Evolutionary conservation across 371 early-diverging fungal species (phyloP), one percentile per base, ranked within the genome.

Genomic region (Choanephora cucurbitarum): DNA sequence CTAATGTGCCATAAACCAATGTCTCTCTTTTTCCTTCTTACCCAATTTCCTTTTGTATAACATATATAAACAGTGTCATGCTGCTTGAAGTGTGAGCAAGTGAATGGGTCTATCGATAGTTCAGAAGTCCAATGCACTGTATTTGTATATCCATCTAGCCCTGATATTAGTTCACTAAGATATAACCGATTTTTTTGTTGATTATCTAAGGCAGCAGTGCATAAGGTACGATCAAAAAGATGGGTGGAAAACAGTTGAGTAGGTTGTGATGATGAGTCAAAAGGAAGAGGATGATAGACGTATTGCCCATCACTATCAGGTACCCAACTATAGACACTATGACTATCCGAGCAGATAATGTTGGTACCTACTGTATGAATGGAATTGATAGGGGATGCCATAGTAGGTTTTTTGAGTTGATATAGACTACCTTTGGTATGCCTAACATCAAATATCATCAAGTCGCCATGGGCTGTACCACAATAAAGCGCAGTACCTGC

Each of bases 401-500:
- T 41, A 0, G 13, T 23, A 21, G 54, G 40, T 28, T 47, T 31
- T 3, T 39, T 49, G 5, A 60, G 37, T 42, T 44, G 45, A 14
- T 49, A 39, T 3, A 60, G 6, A 34, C 44, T 44, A 4, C n/a
- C 15, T 31, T 60, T 72, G 3, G 75, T 74, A 31, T 74, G 72
- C 10, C 78, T 64, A 13, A 66, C 59, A 34, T 78, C 78, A 54
- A 55, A 78, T 0, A 78, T 43, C 42, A 64, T 49, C 2, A 74
- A 40, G 5, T 62, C 58, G 18, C 66, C 64, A 19, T 62, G 67
- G 2, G 55, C 56, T 3, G 70, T 21, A 7, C 78, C 78, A 60
- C 78, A 78, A 18, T 74, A 74, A 5, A 78, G 41, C 1, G 61
- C 11, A 43, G 66, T 70, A 0, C 58, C n/a, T 33, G 74, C 44